Conservation (phyloP, 768 basidiomycete species). For the Amanita fuliginea region DNA sequence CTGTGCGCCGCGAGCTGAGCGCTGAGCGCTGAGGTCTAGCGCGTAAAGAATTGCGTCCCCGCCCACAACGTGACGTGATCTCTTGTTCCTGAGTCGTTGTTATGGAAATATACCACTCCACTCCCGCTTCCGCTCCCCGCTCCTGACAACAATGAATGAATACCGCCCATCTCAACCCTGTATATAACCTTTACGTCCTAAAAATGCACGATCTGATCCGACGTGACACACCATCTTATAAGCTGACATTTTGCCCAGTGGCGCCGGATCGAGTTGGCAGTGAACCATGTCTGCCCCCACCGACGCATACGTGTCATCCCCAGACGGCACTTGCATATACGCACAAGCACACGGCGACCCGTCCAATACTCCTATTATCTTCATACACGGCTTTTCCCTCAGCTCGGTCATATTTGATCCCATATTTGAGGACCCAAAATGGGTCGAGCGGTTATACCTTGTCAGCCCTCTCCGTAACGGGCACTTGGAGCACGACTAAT, state of each 20-base stretch:
- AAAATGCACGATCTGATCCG: too few relatives aligned
- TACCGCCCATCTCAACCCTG: too few relatives aligned
- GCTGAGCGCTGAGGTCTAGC: too few relatives aligned
- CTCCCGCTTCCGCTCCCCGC: too few relatives aligned
- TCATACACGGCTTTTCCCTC: slow-evolving; percentile 6
- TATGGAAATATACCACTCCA: too few relatives aligned
- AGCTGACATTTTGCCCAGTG: background rate
- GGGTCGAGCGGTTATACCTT: background rate
- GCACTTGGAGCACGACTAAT: background rate
- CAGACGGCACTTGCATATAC: slow-evolving; percentile 9
- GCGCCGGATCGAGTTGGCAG: background rate
- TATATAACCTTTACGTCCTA: too few relatives aligned
- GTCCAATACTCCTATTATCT: slow-evolving; percentile 2
- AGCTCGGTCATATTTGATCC: background rate
- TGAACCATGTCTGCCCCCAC: background rate
- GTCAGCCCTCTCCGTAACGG: background rate
- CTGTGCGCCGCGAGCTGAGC: too few relatives aligned
- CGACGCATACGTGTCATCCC: background rate
- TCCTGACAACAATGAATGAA: too few relatives aligned
- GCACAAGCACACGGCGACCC: slow-evolving; percentile 8
- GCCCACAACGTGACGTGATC: too few relatives aligned
- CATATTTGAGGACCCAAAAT: slow-evolving; percentile 1
- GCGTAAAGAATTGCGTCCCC: too few relatives aligned
- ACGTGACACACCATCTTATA: background rate
- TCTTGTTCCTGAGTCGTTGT: too few relatives aligned